Percentiles rank a stretch among this genome's conserved stretches.
These are phyloP conservation scores for Claviceps paspali DNA, from an alignment of 2,329 filamentous ascomycete genomes.

Conservation along the genomic window DNA sequence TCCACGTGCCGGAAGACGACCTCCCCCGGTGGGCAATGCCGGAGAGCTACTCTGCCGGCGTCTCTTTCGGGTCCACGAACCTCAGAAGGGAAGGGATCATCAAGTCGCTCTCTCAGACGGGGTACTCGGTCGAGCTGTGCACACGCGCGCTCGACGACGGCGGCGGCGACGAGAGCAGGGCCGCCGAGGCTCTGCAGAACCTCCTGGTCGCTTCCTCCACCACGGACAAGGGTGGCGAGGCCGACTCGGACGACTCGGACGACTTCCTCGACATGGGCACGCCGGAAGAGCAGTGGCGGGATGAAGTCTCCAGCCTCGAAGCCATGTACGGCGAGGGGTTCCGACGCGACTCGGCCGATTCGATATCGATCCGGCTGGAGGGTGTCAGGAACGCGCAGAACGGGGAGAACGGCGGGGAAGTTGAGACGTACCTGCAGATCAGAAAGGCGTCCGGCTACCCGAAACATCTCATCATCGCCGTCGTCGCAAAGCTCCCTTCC, in stretches of 20 bases:
- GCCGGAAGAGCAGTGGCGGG: conserved; percentile 58
- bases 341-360: conserved; percentile 39
- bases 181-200: conserved; percentile 66
- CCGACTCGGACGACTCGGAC: conserved; percentile 14
- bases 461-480: conserved; percentile 48
- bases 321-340: conserved; percentile 74
- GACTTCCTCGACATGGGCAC: conserved; percentile 33
- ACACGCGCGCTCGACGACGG: conserved; percentile 59
- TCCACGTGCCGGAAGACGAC: conserved; percentile 94
- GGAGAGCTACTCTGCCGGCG: conserved; percentile 79
- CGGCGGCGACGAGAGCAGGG: conserved; percentile 55
- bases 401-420: conserved; percentile 28
- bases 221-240: background rate
- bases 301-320: conserved; percentile 71
- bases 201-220: conserved; percentile 16
- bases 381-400: conserved; percentile 38
- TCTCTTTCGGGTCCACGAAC: conserved; percentile 72
- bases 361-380: conserved; percentile 56
- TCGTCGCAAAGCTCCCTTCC: conserved; percentile 61
- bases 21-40: conserved; percentile 85
- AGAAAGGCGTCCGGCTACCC: conserved; percentile 65
- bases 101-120: conserved; percentile 65
- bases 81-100: conserved; percentile 68
- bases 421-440: conserved; percentile 47
- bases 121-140: conserved; percentile 76